These are phyloP conservation scores for Volutella citrinella DNA, from an alignment of 2,329 filamentous ascomycete species.

Conservation along the genomic window DNA sequence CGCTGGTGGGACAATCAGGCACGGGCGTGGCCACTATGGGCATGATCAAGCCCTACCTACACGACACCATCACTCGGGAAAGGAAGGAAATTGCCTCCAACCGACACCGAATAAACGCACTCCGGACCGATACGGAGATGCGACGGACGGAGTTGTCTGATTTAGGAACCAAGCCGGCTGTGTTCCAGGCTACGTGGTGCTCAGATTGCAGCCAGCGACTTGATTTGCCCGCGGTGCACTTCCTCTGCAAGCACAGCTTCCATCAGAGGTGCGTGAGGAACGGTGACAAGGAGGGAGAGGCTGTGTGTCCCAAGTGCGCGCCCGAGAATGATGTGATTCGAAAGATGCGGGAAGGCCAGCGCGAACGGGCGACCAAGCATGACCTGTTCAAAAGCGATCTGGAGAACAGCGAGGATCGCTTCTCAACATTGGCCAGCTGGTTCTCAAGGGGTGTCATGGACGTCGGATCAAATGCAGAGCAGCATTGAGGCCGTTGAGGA, in stretches of 20 bases:
- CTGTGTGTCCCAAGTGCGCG: slow-evolving; percentile 85
- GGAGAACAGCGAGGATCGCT: slow-evolving; percentile 73
- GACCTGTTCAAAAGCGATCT: slow-evolving; percentile 85
- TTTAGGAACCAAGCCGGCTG: slow-evolving; percentile 73
- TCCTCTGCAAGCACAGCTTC: slow-evolving; percentile 95
- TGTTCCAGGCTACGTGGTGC: slow-evolving; percentile 89
- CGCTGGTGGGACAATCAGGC: slow-evolving; percentile 62
- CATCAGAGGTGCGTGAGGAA: slow-evolving; percentile 78
- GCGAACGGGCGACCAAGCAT: slow-evolving; percentile 81
- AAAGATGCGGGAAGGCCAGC: slow-evolving; percentile 81
- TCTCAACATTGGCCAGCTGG: slow-evolving; percentile 90
- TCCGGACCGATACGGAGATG: slow-evolving; percentile 76
- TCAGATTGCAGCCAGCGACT: slow-evolving; percentile 74
- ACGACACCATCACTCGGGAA: slow-evolving; percentile 84
- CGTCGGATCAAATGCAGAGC: slow-evolving; percentile 39
- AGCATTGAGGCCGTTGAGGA: slow-evolving; percentile 5
- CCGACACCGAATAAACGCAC: slow-evolving; percentile 75
- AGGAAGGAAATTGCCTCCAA: slow-evolving; percentile 80
- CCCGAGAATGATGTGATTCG: slow-evolving; percentile 82
- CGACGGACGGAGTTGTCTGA: slow-evolving; percentile 78
- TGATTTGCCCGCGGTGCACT: slow-evolving; percentile 89
- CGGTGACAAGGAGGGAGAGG: slow-evolving; percentile 53
- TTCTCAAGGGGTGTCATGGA: slow-evolving; percentile 91
- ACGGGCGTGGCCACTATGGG: slow-evolving; percentile 85
- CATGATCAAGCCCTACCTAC: slow-evolving; percentile 90